These are phyloP conservation scores for Ceratocystis albifundus DNA, from an alignment of 2,329 filamentous ascomycete genomes.

Conservation along the genomic window DNA sequence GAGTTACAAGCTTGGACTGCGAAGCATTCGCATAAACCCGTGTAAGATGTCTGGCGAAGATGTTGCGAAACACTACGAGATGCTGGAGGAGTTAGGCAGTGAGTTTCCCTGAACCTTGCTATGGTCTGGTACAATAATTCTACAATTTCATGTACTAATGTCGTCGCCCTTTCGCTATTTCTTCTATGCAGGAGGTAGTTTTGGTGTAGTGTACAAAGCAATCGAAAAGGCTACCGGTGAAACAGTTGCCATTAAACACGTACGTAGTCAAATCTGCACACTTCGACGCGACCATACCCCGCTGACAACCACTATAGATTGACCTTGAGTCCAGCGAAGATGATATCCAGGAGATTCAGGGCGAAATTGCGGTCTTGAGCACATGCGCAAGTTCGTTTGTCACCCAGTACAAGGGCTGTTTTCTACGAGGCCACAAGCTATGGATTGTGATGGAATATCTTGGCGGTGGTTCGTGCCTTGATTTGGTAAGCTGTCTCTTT, in stretches of 20 bases:
- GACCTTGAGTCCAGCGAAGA: constrained; percentile 98
- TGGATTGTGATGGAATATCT: constrained; percentile 99
- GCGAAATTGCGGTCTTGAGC: constrained; percentile 88
- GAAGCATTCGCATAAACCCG: not conserved
- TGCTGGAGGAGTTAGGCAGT: constrained; percentile 94
- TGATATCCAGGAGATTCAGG: constrained; percentile 95
- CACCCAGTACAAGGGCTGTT: constrained; percentile 92
- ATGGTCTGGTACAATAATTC: not conserved
- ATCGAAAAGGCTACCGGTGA: constrained; percentile 85
- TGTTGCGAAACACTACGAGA: constrained; percentile 80
- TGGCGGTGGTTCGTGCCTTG: constrained; percentile 87
- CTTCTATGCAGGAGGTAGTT: constrained; percentile 62
- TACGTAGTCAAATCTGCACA: constrained; percentile 36
- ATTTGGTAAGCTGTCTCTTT: constrained; percentile 53
- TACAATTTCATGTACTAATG: constrained; percentile 14
- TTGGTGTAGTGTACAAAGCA: constrained; percentile 93
- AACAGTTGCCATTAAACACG: constrained; percentile 92
- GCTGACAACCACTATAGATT: constrained; percentile 48
- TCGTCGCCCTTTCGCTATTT: constrained; percentile 6
- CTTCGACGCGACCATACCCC: not conserved
- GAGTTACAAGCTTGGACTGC: not conserved
- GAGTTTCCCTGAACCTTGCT: constrained; percentile 34
- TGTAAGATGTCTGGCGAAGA: constrained; percentile 46
- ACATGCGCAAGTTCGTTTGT: constrained; percentile 91
- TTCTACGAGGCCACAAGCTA: constrained; percentile 88